Evolutionary conservation across 176 grass and related monocot genomes (phyloP).

Genomic region (Rhynchospora tenuis): DNA sequence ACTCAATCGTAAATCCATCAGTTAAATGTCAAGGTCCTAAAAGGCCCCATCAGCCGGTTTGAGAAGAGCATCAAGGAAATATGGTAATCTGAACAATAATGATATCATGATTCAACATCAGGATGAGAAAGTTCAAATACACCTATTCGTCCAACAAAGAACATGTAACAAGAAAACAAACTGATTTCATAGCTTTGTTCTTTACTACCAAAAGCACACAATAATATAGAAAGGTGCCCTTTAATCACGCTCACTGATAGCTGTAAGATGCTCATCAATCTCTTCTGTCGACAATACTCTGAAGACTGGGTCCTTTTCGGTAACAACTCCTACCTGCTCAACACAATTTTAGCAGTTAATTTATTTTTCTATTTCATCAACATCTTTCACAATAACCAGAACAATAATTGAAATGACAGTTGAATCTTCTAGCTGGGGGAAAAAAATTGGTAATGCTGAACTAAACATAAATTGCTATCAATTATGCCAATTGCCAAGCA

Average conservation of each 20-base stretch:
- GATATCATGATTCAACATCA: conserved; percentile 2
- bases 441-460: neutral
- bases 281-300: conserved; percentile 68
- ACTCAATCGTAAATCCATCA: neutral
- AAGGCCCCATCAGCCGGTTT: too few species aligned
- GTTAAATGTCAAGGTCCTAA: neutral
- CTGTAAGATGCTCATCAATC: conserved; percentile 90
- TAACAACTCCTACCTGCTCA: conserved; percentile 77
- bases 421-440: neutral
- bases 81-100: neutral
- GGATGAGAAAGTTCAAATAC: conserved; percentile 11
- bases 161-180: neutral
- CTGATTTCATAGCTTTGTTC: neutral
- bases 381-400: neutral
- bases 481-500: neutral
- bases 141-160: neutral
- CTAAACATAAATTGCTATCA: neutral
- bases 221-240: neutral
- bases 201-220: conserved; percentile 12
- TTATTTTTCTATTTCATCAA: neutral
- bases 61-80: neutral
- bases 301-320: conserved; percentile 59
- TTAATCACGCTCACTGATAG: conserved; percentile 89
- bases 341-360: conserved; percentile 14
- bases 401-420: neutral